Evolutionary conservation across 331 rosid genomes (phyloP).

Genomic region (Dryas integrifolia): DNA sequence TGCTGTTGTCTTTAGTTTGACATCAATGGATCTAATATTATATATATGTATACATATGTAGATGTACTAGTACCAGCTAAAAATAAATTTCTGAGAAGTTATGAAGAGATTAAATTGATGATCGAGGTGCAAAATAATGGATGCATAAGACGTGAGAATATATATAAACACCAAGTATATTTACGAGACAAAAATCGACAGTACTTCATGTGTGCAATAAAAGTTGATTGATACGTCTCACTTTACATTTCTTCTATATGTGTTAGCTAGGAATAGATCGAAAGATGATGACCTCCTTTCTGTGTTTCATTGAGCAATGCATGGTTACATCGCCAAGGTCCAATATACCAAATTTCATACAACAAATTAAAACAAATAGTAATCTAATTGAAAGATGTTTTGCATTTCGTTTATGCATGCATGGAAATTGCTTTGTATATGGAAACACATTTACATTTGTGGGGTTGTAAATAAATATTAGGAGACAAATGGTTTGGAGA

Average conservation of each 20-base stretch:
- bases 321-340: neutral
- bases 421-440: neutral
- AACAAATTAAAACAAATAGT: neutral
- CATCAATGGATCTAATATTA: neutral
- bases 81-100: neutral
- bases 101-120: neutral
- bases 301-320: neutral
- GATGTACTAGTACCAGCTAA: neutral
- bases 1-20: neutral
- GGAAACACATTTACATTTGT: neutral
- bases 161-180: neutral
- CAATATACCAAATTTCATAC: neutral
- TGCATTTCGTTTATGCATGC: neutral
- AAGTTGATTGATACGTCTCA: neutral
- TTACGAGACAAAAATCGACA: neutral
- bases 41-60: too few species aligned
- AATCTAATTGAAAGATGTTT: neutral
- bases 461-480: neutral
- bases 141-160: neutral
- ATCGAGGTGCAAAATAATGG: neutral
- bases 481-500: neutral
- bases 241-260: neutral
- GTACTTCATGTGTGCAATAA: conserved; percentile 7
- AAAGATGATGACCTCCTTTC: neutral
- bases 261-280: neutral